phyloP scores from a whole-genome alignment of 352 stramenopile genomes.

The Globisporangium abappressorium region DNA sequence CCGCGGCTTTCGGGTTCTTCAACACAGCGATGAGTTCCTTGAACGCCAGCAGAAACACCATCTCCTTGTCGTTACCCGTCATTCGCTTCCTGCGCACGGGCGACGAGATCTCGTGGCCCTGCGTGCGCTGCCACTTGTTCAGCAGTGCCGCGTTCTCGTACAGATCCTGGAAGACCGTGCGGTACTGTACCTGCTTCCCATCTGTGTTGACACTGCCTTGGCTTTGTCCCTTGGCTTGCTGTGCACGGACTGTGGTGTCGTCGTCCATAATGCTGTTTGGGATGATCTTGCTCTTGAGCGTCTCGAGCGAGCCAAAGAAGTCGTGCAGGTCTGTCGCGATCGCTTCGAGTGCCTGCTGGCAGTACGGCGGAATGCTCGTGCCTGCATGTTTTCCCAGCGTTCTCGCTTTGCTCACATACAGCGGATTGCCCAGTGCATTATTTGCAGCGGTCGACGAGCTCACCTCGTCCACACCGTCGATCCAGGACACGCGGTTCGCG shows the following conservation, averaged over 20 bases:
- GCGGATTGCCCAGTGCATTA: not conserved
- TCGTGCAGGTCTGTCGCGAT: conserved; percentile 35
- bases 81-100: conserved; percentile 21
- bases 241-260: not conserved
- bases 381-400: not conserved
- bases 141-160: conserved; percentile 32
- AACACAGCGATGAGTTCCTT: conserved; percentile 54
- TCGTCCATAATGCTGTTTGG: conserved; percentile 26
- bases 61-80: conserved; percentile 45
- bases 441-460: not conserved
- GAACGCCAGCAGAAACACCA: conserved; percentile 60
- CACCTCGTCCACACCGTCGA: conserved; percentile 46
- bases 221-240: not conserved
- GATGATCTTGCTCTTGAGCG: conserved; percentile 43
- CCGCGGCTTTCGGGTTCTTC: conserved; percentile 55
- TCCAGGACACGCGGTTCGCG: conserved; percentile 64
- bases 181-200: conserved; percentile 15
- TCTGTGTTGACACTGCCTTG: not conserved
- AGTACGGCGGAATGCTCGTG: conserved; percentile 24
- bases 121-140: conserved; percentile 39
- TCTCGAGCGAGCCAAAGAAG: conserved; percentile 34
- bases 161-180: conserved; percentile 51
- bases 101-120: conserved; percentile 22
- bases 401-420: not conserved
- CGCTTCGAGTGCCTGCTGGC: conserved; percentile 40